Evolutionary conservation across 108 stramenopile species (phyloP), one percentile per base, ranked within the genome.

Genomic region (Mediolabrus comicus): DNA sequence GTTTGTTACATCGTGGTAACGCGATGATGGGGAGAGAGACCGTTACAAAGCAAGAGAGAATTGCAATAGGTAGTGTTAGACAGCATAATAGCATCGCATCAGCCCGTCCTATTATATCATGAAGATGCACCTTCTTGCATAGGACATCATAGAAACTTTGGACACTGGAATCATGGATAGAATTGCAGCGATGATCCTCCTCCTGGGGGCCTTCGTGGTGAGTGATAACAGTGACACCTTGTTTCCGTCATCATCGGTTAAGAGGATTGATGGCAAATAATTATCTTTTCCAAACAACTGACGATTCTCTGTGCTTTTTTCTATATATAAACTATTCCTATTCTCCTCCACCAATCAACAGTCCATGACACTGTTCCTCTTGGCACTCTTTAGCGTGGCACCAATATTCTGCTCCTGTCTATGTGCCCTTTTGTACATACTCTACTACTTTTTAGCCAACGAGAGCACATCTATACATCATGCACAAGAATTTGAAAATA

Each of bases 401-500:
- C 95, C 95, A 9, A 82, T 95, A 27, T 86, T 87, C 53, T 87
- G 87, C 66, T 83, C 86, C 26, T 87, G 88, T 69, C 49, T 92
- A 39, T 60, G 84, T 0, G 85, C 88, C 6, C 81, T 95, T 1
- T 53, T 92, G 4, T 95, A 92, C 72, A 86, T 84, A 19, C 62
- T 95, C 9, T 89, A 88, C 66, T 78, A 90, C 29, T 95, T 95
- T 70, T 71, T 95, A 26, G 86, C 89, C 16, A 88, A 95, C 75
- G 95, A 95, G 76, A 79, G 85, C 36, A 75, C 72, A 29, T 85
- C 84, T 4, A 76, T 93, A 14, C 92, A 95, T 62, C 87, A 92
- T 62, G 92, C 95, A 10, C 92, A 93, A 80, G 95, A 95, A 74
- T 93, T 89, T 46, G 96, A 97, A 70, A 97, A 97, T 75, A 77